Base-by-base conservation (phyloP, 2,329 filamentous ascomycete species). In the Malbranchea zuffiana region DNA sequence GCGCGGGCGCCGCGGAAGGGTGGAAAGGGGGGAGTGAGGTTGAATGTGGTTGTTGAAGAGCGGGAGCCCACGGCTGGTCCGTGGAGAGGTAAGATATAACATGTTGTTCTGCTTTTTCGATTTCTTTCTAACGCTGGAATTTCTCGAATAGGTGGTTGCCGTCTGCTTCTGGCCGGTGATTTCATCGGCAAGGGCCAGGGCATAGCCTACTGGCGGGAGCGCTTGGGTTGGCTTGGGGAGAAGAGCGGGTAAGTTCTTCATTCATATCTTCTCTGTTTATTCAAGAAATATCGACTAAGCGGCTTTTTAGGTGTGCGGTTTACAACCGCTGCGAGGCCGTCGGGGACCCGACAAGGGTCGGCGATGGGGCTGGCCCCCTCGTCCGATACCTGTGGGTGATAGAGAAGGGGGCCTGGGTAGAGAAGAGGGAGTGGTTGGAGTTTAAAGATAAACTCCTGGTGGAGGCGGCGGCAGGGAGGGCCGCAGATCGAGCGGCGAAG, bases 291-390 rank as follows among this genome's bases (percentile, higher is more conserved):
- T 38, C 20, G 6, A 4, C 26, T 32, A 15, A 24, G 1, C 18
- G 8, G 6, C 4, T 13, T 18, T 13, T 10, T 25, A 39, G 41
- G 26, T 39, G 36, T n/a, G 23, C 18, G 13, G 16, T 40, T 21
- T 41, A 33, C 37, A n/a, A 39, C 35, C 44, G 42, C 17, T 46
- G 43, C n/a, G 42, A 44, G 18, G 44, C 44, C 15, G 34, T 41
- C 13, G 44, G 44, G 21, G 27, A 46, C 26, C 44, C 42, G 12
- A 35, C 32, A 18, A 23, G 34, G 17, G 8, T 18, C 2, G 32
- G 13, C 15, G 35, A 23, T 11, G 31, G 35, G 1, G 18, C 17
- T 12, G 24, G 16, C 15, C 26, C 35, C 19, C 6, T 15, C 12
- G 27, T 15, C 20, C 36, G 44, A 12, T 46, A 40, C 28, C 28